Evolutionary conservation across 148 eudicot genomes (phyloP).

Genomic region (Agrostemma githago): DNA sequence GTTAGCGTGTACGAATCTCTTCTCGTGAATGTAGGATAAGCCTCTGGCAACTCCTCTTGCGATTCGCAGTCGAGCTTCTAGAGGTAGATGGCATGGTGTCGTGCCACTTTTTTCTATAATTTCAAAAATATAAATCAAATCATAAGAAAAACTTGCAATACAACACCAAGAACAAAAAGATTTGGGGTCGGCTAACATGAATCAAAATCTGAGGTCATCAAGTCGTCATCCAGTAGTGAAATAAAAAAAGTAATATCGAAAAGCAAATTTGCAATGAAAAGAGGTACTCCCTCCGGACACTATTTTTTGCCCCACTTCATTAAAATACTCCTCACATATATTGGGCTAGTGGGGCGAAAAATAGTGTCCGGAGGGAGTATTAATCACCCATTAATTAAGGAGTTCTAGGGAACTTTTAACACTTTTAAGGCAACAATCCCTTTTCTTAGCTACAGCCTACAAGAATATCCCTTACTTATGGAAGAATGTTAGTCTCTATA

Average conservation of each 20-base stretch:
- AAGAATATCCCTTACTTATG: conserved; percentile 21
- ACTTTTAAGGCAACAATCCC: background rate
- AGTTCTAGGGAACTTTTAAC: background rate
- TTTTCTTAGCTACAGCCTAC: conserved; percentile 17
- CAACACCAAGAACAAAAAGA: no score
- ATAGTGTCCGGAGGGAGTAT: no score
- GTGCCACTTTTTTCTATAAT: conserved; percentile 62
- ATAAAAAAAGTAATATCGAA: conserved; percentile 16
- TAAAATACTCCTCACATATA: no score
- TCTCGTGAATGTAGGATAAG: conserved; percentile 75
- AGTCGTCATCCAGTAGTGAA: conserved; percentile 22
- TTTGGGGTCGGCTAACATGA: no score
- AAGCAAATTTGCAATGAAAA: conserved; percentile 5
- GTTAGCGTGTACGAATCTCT: conserved; percentile 82
- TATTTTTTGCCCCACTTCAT: no score
- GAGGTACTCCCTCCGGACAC: no score
- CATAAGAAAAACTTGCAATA: no score
- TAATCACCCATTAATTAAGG: conserved; percentile 18
- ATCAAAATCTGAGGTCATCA: background rate
- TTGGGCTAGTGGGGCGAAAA: no score
- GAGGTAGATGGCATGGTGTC: conserved; percentile 60
- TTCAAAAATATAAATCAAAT: background rate
- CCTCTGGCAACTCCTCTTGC: conserved; percentile 92
- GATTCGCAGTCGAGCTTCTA: conserved; percentile 58
- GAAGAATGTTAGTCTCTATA: background rate